phyloP scores from a whole-genome alignment of 2,329 filamentous ascomycete species.

The Emericellopsis atlantica region DNA sequence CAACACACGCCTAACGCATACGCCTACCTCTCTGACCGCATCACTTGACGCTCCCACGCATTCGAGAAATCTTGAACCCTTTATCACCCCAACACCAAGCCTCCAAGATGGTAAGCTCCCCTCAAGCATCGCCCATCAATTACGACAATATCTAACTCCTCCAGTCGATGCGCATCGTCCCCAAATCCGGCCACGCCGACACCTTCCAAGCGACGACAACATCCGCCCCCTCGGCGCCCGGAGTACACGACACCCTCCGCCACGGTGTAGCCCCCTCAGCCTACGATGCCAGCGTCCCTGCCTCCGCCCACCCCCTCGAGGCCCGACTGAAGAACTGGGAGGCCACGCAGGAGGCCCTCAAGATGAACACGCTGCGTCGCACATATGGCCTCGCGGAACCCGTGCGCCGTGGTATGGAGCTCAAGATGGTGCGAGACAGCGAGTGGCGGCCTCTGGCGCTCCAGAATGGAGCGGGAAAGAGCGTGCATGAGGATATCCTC shows the following conservation, averaged over 20 bases:
- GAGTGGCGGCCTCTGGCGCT: conserved; percentile 69
- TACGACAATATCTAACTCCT: conserved; percentile 7
- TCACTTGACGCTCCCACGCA: not conserved
- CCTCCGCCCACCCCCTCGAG: conserved; percentile 74
- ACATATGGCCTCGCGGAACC: conserved; percentile 90
- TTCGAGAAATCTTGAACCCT: not conserved
- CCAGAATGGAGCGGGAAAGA: conserved; percentile 26
- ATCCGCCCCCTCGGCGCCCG: conserved; percentile 80
- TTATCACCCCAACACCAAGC: conserved; percentile 3
- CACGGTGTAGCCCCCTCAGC: conserved; percentile 61
- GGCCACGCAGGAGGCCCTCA: conserved; percentile 72
- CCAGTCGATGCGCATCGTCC: conserved; percentile 83
- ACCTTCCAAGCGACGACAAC: conserved; percentile 48
- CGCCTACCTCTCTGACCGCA: not conserved
- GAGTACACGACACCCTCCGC: conserved; percentile 87
- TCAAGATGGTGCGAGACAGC: conserved; percentile 71
- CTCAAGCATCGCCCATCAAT: conserved; percentile 2
- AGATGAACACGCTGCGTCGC: conserved; percentile 78
- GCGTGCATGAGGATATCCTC: conserved; percentile 83
- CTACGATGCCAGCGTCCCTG: conserved; percentile 32
- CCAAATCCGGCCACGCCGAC: conserved; percentile 55
- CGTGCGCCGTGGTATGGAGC: conserved; percentile 85
- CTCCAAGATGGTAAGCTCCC: conserved; percentile 35
- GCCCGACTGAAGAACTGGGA: conserved; percentile 83
- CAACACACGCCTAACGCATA: not conserved